phyloP scores from a whole-genome alignment of 1,139 yeast genomes.

The Candida gigantensis region DNA sequence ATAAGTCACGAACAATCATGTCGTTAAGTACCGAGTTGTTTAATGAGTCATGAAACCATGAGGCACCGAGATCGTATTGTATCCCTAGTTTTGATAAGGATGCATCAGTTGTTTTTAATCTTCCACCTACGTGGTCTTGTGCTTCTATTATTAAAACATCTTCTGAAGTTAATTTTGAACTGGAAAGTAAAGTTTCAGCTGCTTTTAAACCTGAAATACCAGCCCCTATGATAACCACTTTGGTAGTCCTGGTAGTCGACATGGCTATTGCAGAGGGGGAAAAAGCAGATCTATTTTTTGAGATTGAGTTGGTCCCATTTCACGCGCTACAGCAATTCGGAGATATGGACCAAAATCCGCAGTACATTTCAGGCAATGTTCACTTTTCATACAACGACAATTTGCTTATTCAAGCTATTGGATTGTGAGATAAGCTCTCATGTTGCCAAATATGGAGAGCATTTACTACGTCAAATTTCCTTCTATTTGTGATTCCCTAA shows the following conservation, averaged over 20 bases:
- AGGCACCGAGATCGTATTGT: constrained; percentile 75
- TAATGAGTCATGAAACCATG: constrained; percentile 87
- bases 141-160: constrained; percentile 51
- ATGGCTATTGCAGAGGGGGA: background rate
- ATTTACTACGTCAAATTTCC: too few relatives aligned
- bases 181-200: constrained; percentile 54
- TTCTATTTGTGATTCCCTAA: too few relatives aligned
- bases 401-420: too few relatives aligned
- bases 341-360: too few relatives aligned
- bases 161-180: constrained; percentile 29
- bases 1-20: constrained; percentile 25
- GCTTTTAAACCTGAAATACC: constrained; percentile 84
- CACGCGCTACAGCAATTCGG: too few relatives aligned
- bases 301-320: too few relatives aligned
- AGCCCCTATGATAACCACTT: constrained; percentile 61
- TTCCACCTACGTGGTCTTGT: constrained; percentile 52
- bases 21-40: constrained; percentile 50
- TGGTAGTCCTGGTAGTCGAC: constrained; percentile 5
- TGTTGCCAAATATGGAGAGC: too few relatives aligned
- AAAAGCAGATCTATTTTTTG: background rate
- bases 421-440: too few relatives aligned
- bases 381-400: too few relatives aligned
- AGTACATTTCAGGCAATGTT: too few relatives aligned
- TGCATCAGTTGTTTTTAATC: constrained; percentile 36
- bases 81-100: constrained; percentile 33